Conservation (phyloP, 164 flowering plant species). For the Brasenia schreberi region DNA sequence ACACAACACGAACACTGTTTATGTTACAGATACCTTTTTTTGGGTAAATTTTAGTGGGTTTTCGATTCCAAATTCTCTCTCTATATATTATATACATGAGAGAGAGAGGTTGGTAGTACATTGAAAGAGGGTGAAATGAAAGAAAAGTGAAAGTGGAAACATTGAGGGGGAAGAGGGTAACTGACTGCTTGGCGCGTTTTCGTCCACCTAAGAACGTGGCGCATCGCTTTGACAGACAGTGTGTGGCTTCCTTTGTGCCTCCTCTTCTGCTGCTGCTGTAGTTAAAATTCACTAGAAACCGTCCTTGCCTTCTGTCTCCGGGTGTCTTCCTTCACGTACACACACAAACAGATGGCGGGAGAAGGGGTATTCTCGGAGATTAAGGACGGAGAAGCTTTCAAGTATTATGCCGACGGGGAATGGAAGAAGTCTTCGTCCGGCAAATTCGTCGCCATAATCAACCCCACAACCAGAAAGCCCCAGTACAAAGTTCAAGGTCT, state of each 20-base stretch:
- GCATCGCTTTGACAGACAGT: background rate
- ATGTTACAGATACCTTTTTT: too few species aligned
- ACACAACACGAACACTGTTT: too few species aligned
- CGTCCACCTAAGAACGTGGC: background rate
- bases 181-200: background rate
- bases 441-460: conserved; percentile 71
- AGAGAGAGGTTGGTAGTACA: too few species aligned
- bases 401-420: conserved; percentile 83
- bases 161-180: background rate
- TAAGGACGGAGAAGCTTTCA: conserved; percentile 73
- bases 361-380: conserved; percentile 74
- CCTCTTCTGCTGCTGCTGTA: background rate
- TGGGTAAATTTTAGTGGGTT: too few species aligned
- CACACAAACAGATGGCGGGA: conserved; percentile 38
- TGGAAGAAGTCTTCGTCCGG: conserved; percentile 86
- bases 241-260: background rate
- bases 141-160: background rate
- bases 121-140: background rate
- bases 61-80: too few species aligned
- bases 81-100: too few species aligned
- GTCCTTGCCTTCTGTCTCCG: background rate
- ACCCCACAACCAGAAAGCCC: conserved; percentile 79
- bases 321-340: background rate
- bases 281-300: background rate
- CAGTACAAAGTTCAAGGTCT: conserved; percentile 96